Base-by-base conservation (phyloP, 345 rosid species). In the Eucalyptus coolabah region DNA sequence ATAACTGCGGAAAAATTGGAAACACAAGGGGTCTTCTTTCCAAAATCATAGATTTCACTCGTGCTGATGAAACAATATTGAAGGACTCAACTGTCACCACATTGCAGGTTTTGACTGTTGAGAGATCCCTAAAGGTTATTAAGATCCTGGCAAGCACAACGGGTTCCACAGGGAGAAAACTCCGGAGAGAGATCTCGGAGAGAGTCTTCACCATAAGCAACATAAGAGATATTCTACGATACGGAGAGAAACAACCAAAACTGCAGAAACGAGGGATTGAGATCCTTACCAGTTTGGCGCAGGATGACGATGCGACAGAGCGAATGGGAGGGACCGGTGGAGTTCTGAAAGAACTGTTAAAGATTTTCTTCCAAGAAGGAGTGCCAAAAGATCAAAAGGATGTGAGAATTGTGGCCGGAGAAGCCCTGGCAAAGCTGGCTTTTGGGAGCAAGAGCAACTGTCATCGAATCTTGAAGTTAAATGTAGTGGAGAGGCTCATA, bases 1-100 rank as follows among this genome's bases (percentile, higher is more conserved):
- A 96, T 40, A 96, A 96, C 91, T 95, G 98, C 34, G 96, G 97
- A 26, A 97, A 95, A 93, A 96, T 97, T 30, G 99, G 98, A 32
- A 97, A 93, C 88, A 94, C 96, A 86, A 93, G 96, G 91, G 98
- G 97, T 17, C 96, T 97, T 44, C 92, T 97, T 5, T 95, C 96
- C 1, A 96, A 97, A 88, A 94, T 97, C 89, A 94, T 96, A 80
- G 98, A 95, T 87, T 94, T 97, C 77, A 94, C 96, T 13, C 96
- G 94, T 32, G 95, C 91, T 8, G 97, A 90, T 19, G 95, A 94
- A 91, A 83, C 86, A 89, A 37, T 92, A 83, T 50, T 94, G 93
- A 90, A 90, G 86, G 93, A 95, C 88, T 92, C 93, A 53, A 90
- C 89, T 32, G 93, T 91, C 9, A 59, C 95, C 28, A 82, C 90